Percentiles rank a stretch among this genome's conserved stretches.
Conservation (phyloP, 805 yeast species). For the Barnettozyma californica region DNA sequence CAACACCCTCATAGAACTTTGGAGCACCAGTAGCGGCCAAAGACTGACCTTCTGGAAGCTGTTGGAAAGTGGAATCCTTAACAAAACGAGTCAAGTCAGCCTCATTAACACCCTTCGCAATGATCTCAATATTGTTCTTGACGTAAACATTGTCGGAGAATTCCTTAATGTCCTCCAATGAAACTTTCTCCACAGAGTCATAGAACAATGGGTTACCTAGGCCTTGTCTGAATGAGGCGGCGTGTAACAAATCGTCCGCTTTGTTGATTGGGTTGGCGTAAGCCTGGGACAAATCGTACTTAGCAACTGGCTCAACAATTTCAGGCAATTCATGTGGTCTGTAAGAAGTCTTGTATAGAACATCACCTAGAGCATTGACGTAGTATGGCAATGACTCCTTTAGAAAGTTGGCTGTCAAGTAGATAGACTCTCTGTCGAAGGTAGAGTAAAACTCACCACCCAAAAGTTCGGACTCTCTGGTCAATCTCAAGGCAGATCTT, state of each 20-base stretch:
- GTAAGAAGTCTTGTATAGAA: constrained; percentile 63
- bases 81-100: constrained; percentile 66
- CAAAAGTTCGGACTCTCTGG: constrained; percentile 89
- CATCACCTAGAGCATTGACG: constrained; percentile 78
- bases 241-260: constrained; percentile 77
- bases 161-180: constrained; percentile 58
- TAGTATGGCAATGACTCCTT: constrained; percentile 87
- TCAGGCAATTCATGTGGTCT: constrained; percentile 82
- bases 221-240: constrained; percentile 78
- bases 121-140: constrained; percentile 62
- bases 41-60: constrained; percentile 57
- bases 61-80: constrained; percentile 56
- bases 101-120: constrained; percentile 68
- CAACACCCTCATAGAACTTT: constrained; percentile 55
- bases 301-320: constrained; percentile 74
- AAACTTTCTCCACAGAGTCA: constrained; percentile 55
- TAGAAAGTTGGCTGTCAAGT: constrained; percentile 76
- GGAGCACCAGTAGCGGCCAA: constrained; percentile 35
- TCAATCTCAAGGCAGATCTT: constrained; percentile 86
- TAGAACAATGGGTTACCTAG: constrained; percentile 79
- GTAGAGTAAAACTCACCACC: constrained; percentile 74
- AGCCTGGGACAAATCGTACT: constrained; percentile 54
- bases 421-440: constrained; percentile 80
- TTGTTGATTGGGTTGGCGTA: constrained; percentile 44
- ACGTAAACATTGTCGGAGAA: constrained; percentile 67